These are phyloP conservation scores for Xylaria sp. DNA, from an alignment of 2,329 filamentous ascomycete species.

Conservation along the genomic window DNA sequence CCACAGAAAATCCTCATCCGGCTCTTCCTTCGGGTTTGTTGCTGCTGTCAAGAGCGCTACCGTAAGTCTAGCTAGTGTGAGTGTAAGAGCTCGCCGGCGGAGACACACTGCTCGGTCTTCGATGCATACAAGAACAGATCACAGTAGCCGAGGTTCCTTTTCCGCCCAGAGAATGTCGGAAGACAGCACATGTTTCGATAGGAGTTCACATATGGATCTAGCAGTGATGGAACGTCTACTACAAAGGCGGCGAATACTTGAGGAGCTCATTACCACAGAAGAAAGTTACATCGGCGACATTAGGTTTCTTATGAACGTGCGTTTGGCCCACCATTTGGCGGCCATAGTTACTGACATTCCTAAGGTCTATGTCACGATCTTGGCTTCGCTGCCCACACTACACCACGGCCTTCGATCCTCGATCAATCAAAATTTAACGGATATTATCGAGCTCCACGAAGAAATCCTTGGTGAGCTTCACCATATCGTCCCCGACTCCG, in stretches of 20 bases:
- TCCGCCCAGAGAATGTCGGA: constrained; percentile 67
- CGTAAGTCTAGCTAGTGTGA: constrained; percentile 75
- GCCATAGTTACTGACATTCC: constrained; percentile 26
- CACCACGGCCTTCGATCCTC: constrained; percentile 69
- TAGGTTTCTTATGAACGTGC: constrained; percentile 83
- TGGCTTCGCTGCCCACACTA: constrained; percentile 72
- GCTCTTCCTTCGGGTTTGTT: constrained; percentile 79
- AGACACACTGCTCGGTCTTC: constrained; percentile 57
- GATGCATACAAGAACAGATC: constrained; percentile 63
- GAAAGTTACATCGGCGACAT: constrained; percentile 88
- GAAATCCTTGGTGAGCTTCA: constrained; percentile 78
- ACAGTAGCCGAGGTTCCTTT: constrained; percentile 66
- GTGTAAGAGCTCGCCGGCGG: constrained; percentile 67
- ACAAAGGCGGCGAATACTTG: constrained; percentile 78
- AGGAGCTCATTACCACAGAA: constrained; percentile 86
- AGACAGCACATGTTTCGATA: constrained; percentile 66
- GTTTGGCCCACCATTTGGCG: constrained; percentile 35
- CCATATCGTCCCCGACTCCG: constrained; percentile 70
- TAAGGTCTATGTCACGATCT: constrained; percentile 75
- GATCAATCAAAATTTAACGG: constrained; percentile 78
- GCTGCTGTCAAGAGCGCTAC: constrained; percentile 82
- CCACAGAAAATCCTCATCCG: constrained; percentile 68
- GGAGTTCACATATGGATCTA: constrained; percentile 62
- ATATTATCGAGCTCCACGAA: constrained; percentile 84
- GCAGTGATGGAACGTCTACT: constrained; percentile 73